A percentile compares a stretch with the other conserved stretches of the same genome.
phyloP scores from a whole-genome alignment of 345 rosid species.

The Microcos paniculata region DNA sequence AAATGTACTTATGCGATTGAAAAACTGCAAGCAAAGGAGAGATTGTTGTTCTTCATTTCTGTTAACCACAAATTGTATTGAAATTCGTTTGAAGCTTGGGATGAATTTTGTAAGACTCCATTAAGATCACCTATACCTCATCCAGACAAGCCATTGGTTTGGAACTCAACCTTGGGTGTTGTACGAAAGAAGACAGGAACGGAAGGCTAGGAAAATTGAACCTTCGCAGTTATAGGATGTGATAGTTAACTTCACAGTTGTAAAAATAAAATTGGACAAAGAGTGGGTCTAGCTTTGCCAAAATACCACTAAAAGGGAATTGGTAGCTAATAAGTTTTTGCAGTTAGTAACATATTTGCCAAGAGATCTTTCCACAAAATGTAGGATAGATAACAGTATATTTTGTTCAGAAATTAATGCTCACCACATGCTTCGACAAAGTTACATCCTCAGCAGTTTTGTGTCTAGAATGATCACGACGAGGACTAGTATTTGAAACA shows the following conservation, averaged over 20 bases:
- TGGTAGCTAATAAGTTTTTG: background rate
- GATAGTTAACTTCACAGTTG: background rate
- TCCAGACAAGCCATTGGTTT: background rate
- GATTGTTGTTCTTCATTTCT: background rate
- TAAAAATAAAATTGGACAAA: background rate
- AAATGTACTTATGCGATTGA: background rate
- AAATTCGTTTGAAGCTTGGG: background rate
- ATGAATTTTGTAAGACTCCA: background rate
- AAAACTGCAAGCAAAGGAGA: background rate
- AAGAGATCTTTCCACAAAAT: background rate
- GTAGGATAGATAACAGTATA: background rate
- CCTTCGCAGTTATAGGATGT: background rate
- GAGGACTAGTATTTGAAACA: constrained; percentile 40
- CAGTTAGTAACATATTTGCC: background rate
- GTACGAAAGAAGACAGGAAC: background rate
- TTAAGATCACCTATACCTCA: background rate
- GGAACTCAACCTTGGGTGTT: background rate
- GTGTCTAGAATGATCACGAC: constrained; percentile 47
- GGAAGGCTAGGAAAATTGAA: background rate
- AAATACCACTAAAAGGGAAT: background rate
- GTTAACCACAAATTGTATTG: background rate
- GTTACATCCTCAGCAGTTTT: constrained; percentile 56
- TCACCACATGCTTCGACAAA: constrained; percentile 58
- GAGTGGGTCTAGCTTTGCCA: background rate
- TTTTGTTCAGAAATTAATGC: constrained; percentile 5